Base-by-base conservation (phyloP, 306 rosid genomes). In the Quillaja saponaria region DNA sequence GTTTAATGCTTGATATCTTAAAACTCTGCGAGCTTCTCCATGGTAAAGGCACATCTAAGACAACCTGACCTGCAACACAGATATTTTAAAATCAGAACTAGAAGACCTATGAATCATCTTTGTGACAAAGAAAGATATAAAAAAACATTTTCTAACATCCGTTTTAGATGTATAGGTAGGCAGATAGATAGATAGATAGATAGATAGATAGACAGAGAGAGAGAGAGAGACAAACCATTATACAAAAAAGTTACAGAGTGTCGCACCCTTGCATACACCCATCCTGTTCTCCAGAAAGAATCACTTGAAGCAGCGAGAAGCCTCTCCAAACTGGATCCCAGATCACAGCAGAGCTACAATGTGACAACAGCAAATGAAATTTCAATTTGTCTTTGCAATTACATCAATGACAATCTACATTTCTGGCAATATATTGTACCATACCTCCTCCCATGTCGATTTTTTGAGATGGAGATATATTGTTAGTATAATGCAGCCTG, bases 281-380 rank as follows among this genome's bases (percentile, higher is more conserved):
- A 91, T 73, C 97, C 97, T 16, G 87, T 80, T 64, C 75, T 83
- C 97, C 97, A 91, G 55, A 91, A 82, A 67, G 91, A 65, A 64
- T 85, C 91, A 49, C 70, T 65, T 31, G 83, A 70, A 10, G 70
- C 77, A 46, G 79, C 87, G 49, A 88, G 71, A 69, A 91, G 96
- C 71, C 70, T 85, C 64, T 73, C 74, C 80, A 91, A 80, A 71
- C 68, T 72, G 70, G 87, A 73, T 18, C 96, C 78, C 11, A 91
- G 81, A 61, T 83, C 84, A 74, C 63, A 63, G 75, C 80, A 80
- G 59, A 91, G 83, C 97, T 91, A 87, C 68, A 68, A 21, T 40
- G 48, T 49, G 62, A 71, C 51, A 62, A 20, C 7, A 38, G 61
- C 37, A 55, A 34, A 39, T 17, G 46, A 19, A 74, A 38, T 64